Evolutionary conservation across 177 flowering plant species (phyloP), one percentile per base, ranked within the genome.

Genomic region (Vitis hybrid): DNA sequence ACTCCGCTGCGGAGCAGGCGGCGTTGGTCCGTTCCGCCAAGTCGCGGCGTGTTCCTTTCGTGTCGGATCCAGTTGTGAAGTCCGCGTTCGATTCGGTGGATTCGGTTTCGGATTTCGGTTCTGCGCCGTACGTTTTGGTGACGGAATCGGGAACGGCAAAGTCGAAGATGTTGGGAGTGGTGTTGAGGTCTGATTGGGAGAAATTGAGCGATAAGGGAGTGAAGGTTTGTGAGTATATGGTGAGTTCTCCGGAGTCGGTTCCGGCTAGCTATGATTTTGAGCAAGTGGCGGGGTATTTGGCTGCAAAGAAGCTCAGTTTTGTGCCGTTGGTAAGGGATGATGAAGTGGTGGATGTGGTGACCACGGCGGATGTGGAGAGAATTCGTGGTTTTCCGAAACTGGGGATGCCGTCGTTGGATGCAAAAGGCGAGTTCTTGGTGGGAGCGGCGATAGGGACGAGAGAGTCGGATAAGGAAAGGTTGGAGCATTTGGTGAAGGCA

Each of bases 361-460:
- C 83, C 0, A 66, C 62, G 66, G 86, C 61, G 11, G 97, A 94
- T 70, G 85, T 89, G 52, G 91, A 86, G 86, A 89, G 90, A 73
- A 75, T 90, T 59, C 73, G 66, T 51, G 84, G 83, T 20, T 87
- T 80, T 51, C 98, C 97, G 9, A 90, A 78, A 60, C 33, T 85
- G 49, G 91, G 86, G 22, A 58, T 73, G 64, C 97, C 97, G 2
- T 85, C 96, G 0, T 48, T 95, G 67, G 97, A 90, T 10, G 1
- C 79, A 2, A 89, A 93, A 68, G 97, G 98, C n/a, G 64, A 75
- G 60, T 90, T 88, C 78, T 67, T 90, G 84, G 98, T 95, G 20
- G 98, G 98, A n/a, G 98, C 97, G 0, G 86, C 98, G 0, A 80
- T 93, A 5, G 98, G 99, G 74, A 95, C 97, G 3, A 82, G 97